A percentile compares a stretch with the other conserved stretches of the same genome.
phyloP scores from a whole-genome alignment of 1,284 basidiomycete species.

The Trichosporon ovoides region DNA sequence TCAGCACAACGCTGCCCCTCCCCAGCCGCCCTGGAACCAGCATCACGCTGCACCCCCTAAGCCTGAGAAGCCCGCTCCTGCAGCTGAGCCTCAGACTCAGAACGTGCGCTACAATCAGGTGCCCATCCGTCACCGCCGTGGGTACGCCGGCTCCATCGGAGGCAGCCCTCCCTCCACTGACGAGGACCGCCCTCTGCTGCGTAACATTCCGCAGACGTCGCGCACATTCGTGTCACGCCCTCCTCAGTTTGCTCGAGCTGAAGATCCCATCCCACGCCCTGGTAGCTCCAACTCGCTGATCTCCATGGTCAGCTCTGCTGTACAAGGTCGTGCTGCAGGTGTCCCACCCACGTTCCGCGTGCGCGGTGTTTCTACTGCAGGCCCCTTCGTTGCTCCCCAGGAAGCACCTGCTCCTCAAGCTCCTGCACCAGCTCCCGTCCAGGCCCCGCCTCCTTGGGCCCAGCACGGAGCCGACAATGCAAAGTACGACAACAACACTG shows the following conservation, averaged over 20 bases:
- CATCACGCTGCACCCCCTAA: not conserved
- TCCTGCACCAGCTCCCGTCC: not conserved
- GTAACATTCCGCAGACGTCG: constrained; percentile 8
- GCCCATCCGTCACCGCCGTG: not conserved
- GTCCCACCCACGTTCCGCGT: not conserved
- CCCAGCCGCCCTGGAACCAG: no score
- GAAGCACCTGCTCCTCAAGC: not conserved
- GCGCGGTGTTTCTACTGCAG: not conserved
- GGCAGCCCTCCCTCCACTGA: constrained; percentile 34
- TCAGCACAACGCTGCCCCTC: not conserved
- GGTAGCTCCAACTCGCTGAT: constrained; percentile 6
- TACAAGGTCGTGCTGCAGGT: not conserved
- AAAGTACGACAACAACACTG: not conserved
- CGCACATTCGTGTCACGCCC: constrained; percentile 13
- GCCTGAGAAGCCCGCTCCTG: not conserved
- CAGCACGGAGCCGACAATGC: not conserved
- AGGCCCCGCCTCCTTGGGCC: not conserved
- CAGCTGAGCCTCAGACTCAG: not conserved
- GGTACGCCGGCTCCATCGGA: constrained; percentile 16
- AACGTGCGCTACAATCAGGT: not conserved
- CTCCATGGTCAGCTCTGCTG: not conserved
- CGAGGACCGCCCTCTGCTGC: constrained; percentile 28
- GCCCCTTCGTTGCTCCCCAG: not conserved
- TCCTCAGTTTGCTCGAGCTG: constrained; percentile 3
- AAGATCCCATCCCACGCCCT: constrained; percentile 3